Conservation (phyloP, 2,329 filamentous ascomycete species). For the Colletotrichum magnum region DNA sequence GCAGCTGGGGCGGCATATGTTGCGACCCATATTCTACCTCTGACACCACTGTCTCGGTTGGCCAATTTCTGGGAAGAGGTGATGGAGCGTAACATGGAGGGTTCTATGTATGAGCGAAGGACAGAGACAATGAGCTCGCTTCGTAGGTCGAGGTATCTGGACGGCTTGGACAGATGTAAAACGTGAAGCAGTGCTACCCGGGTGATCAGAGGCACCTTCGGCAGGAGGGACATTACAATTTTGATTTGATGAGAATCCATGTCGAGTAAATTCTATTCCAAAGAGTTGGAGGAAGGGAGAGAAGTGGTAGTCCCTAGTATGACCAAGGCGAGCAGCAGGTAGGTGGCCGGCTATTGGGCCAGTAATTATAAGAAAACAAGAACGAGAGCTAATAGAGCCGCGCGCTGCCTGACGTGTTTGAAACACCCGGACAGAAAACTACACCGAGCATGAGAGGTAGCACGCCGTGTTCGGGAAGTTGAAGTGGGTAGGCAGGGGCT, state of each 20-base stretch:
- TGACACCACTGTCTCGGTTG: slow-evolving; percentile 75
- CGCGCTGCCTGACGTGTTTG: slow-evolving; percentile 28
- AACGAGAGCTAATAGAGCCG: not conserved
- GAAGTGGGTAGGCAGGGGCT: not conserved
- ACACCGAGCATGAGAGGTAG: slow-evolving; percentile 17
- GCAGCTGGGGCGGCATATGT: slow-evolving; percentile 76
- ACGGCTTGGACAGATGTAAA: slow-evolving; percentile 77
- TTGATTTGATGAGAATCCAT: slow-evolving; percentile 38
- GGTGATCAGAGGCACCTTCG: slow-evolving; percentile 73
- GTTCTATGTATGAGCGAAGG: slow-evolving; percentile 74
- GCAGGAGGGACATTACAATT: slow-evolving; percentile 55
- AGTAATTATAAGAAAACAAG: no score
- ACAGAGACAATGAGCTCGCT: slow-evolving; percentile 81
- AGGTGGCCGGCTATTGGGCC: no score
- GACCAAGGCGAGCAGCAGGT: no score
- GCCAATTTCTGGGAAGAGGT: slow-evolving; percentile 74
- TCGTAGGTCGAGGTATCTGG: slow-evolving; percentile 83
- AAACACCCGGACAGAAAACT: slow-evolving; percentile 31
- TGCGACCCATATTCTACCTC: slow-evolving; percentile 86
- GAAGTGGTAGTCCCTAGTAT: not conserved
- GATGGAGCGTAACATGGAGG: slow-evolving; percentile 64
- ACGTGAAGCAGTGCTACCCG: slow-evolving; percentile 74
- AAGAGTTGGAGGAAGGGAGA: not conserved
- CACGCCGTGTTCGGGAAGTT: slow-evolving; percentile 13
- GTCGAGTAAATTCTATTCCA: slow-evolving; percentile 28